Evolutionary conservation across 129 eudicot species (phyloP).

Genomic region (Glebionis coronaria): DNA sequence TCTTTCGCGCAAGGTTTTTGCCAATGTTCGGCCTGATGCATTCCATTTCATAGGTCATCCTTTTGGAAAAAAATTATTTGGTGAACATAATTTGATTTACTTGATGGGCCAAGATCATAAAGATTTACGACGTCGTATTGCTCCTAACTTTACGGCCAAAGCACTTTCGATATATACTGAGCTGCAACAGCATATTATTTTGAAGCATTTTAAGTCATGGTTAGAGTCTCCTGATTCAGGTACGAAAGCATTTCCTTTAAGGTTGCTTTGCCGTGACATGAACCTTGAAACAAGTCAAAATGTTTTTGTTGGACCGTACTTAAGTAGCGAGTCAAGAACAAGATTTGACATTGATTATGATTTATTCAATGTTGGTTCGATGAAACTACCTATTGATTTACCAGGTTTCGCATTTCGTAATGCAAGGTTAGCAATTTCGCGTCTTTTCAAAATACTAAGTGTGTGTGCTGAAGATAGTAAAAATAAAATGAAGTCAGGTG

Average conservation of each 20-base stretch:
- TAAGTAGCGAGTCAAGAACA: slow-evolving; percentile 29
- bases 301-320: slow-evolving; percentile 79
- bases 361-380: slow-evolving; percentile 66
- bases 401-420: slow-evolving; percentile 76
- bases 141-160: slow-evolving; percentile 75
- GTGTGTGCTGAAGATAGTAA: slow-evolving; percentile 64
- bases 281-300: slow-evolving; percentile 80
- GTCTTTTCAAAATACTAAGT: slow-evolving; percentile 51
- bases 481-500: slow-evolving; percentile 30
- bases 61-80: slow-evolving; percentile 79
- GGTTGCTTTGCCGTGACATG: slow-evolving; percentile 72
- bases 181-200: slow-evolving; percentile 54
- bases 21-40: slow-evolving; percentile 75
- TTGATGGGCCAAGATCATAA: slow-evolving; percentile 83
- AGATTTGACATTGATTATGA: slow-evolving; percentile 66
- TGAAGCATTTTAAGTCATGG: slow-evolving; percentile 58
- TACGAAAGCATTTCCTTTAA: slow-evolving; percentile 39
- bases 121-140: slow-evolving; percentile 85
- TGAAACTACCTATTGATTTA: slow-evolving; percentile 70
- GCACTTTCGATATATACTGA: slow-evolving; percentile 61
- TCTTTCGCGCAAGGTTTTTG: slow-evolving; percentile 65
- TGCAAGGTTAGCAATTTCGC: slow-evolving; percentile 58
- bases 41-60: slow-evolving; percentile 90
- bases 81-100: slow-evolving; percentile 76
- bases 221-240: background rate